phyloP scores from a whole-genome alignment of 1,284 basidiomycete species.

The Hymenochaete sp. region DNA sequence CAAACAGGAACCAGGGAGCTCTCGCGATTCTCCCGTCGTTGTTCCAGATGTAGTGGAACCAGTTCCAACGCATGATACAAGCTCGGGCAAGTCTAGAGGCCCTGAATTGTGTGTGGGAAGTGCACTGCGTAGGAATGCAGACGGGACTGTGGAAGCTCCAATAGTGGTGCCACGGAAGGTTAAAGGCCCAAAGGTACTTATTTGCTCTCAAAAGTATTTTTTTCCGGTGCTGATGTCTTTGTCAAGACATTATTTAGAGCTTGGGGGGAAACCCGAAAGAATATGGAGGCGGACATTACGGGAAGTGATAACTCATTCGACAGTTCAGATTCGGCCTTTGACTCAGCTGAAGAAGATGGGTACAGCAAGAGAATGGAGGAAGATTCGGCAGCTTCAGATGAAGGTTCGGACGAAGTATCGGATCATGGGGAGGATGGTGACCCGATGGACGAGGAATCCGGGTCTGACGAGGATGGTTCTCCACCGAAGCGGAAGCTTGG shows the following conservation, averaged over 20 bases:
- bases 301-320: constrained; percentile 53
- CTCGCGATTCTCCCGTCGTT: constrained; percentile 10
- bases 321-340: constrained; percentile 65
- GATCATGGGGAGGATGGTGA: constrained; percentile 16
- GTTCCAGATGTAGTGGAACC: constrained; percentile 10
- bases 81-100: background rate
- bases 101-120: constrained; percentile 32
- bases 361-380: constrained; percentile 20
- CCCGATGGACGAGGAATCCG: constrained; percentile 21
- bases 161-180: constrained; percentile 35
- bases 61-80: background rate
- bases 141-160: constrained; percentile 46
- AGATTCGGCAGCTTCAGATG: constrained; percentile 12
- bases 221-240: background rate
- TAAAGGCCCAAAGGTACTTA: constrained; percentile 36
- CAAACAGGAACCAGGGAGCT: constrained; percentile 4
- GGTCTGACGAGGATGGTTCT: constrained; percentile 14
- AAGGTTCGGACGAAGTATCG: constrained; percentile 16
- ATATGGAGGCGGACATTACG: background rate
- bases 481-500: constrained; percentile 33
- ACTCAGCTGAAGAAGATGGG: constrained; percentile 33
- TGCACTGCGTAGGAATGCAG: constrained; percentile 48
- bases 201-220: constrained; percentile 5
- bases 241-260: constrained; percentile 30
- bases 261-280: constrained; percentile 33